Conservation (phyloP, 2,329 filamentous ascomycete species). For the Colletotrichum ledebouriae region DNA sequence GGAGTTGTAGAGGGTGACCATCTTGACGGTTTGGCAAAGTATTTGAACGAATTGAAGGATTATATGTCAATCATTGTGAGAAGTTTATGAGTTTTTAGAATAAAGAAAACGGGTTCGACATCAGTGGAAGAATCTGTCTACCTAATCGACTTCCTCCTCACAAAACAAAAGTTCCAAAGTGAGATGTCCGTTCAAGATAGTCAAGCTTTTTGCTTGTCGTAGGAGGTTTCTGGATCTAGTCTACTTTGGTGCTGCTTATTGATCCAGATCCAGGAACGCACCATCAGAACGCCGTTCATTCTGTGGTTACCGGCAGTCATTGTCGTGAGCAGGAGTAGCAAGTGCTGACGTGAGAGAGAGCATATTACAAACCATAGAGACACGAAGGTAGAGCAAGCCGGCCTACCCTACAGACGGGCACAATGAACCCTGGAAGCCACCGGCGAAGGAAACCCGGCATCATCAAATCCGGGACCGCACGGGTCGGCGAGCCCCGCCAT, state of each 20-base stretch:
- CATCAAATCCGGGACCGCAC: not conserved
- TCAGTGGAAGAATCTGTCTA: no score
- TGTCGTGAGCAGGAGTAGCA: not conserved
- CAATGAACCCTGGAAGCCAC: not conserved
- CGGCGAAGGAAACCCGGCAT: not conserved
- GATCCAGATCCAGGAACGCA: not conserved
- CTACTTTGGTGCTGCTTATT: not conserved
- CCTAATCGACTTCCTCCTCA: no score
- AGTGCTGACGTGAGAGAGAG: slow-evolving; percentile 32
- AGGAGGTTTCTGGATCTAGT: not conserved
- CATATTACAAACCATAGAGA: no score
- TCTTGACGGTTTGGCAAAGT: not conserved
- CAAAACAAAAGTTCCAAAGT: no score
- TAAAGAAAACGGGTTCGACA: not conserved
- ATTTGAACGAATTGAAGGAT: not conserved
- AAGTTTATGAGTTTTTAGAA: not conserved
- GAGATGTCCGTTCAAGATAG: no score
- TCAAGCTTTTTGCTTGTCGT: not conserved
- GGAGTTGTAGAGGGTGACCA: slow-evolving; percentile 36
- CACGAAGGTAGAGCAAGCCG: not conserved
- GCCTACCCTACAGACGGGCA: not conserved
- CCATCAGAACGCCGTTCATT: not conserved
- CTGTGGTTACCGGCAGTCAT: not conserved
- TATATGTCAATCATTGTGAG: no score
- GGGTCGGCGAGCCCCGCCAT: slow-evolving; percentile 18